A percentile compares a stretch with the other conserved stretches of the same genome.
Conservation (phyloP, 2,329 filamentous ascomycete genomes). For the Fusarium irregulare region DNA sequence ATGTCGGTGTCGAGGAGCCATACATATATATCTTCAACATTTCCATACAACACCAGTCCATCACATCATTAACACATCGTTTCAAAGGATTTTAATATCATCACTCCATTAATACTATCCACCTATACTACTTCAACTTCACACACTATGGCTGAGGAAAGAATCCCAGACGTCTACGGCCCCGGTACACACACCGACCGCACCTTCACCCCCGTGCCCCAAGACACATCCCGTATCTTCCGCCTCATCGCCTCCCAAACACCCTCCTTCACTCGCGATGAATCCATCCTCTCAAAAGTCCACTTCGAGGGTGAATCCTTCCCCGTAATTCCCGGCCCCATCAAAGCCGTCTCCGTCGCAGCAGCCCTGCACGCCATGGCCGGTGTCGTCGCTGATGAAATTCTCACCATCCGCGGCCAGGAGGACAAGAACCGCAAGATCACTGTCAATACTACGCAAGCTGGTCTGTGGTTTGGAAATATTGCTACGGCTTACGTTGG, state of each 20-base stretch:
- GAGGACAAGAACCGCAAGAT: slow-evolving; percentile 4
- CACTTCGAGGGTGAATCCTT: background rate
- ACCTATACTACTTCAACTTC: background rate
- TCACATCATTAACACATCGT: no score
- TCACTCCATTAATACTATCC: background rate
- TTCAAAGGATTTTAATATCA: no score
- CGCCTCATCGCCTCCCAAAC: slow-evolving; percentile 17
- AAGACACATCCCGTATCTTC: slow-evolving; percentile 19
- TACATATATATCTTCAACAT: no score
- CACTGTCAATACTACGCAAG: slow-evolving; percentile 14
- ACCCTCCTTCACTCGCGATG: slow-evolving; percentile 11
- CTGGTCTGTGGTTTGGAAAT: slow-evolving; percentile 16
- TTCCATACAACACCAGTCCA: no score
- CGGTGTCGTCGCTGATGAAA: slow-evolving; percentile 19
- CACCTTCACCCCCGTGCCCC: slow-evolving; percentile 2
- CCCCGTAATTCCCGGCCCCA: slow-evolving; percentile 18
- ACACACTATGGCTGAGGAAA: slow-evolving; percentile 15
- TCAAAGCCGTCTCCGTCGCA: slow-evolving; percentile 20
- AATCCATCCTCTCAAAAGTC: slow-evolving; percentile 16
- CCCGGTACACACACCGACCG: slow-evolving; percentile 14
- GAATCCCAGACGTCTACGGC: slow-evolving; percentile 10
- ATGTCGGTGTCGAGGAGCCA: no score
- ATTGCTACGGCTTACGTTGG: slow-evolving; percentile 20
- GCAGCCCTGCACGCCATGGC: slow-evolving; percentile 19
- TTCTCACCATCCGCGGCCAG: slow-evolving; percentile 2